Evolutionary conservation across 106 monocot genomes (phyloP).

Genomic region (Dendrobium catenatum): DNA sequence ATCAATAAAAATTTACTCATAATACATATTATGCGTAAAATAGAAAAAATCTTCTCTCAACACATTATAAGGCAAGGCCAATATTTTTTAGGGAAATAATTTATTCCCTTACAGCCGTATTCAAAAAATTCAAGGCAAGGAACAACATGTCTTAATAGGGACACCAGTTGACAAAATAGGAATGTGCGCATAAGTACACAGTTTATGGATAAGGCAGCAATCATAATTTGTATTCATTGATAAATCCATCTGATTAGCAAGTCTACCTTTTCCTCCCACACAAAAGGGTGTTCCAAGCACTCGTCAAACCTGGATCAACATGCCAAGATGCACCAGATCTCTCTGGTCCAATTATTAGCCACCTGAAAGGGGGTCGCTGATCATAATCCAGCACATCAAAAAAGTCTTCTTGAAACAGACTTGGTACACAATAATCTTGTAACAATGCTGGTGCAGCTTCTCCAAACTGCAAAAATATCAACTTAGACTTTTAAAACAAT

Average conservation of each 20-base stretch:
- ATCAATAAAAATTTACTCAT: not conserved
- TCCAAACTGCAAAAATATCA: constrained; percentile 61
- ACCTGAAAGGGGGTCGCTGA: constrained; percentile 87
- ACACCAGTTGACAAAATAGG: not conserved
- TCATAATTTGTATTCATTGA: not conserved
- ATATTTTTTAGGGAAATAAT: not conserved
- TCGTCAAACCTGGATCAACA: constrained; percentile 93
- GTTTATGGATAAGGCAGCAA: not conserved
- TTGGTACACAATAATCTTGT: constrained; percentile 80
- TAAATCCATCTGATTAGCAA: constrained; percentile 1
- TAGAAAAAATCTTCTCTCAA: not conserved
- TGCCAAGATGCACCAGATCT: constrained; percentile 99
- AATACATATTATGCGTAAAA: not conserved
- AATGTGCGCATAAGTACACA: not conserved
- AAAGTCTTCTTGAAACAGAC: constrained; percentile 85
- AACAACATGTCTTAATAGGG: not conserved
- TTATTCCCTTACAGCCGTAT: not conserved
- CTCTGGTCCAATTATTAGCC: constrained; percentile 95
- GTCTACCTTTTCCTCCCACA: constrained; percentile 76
- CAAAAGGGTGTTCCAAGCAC: constrained; percentile 97
- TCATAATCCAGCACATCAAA: constrained; percentile 81
- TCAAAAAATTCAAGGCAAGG: not conserved
- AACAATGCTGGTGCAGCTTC: constrained; percentile 78
- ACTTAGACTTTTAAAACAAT: constrained; percentile 9
- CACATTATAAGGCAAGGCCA: not conserved